Conservation (phyloP, 768 basidiomycete genomes). For the Tylopilus rubrobrunneus region DNA sequence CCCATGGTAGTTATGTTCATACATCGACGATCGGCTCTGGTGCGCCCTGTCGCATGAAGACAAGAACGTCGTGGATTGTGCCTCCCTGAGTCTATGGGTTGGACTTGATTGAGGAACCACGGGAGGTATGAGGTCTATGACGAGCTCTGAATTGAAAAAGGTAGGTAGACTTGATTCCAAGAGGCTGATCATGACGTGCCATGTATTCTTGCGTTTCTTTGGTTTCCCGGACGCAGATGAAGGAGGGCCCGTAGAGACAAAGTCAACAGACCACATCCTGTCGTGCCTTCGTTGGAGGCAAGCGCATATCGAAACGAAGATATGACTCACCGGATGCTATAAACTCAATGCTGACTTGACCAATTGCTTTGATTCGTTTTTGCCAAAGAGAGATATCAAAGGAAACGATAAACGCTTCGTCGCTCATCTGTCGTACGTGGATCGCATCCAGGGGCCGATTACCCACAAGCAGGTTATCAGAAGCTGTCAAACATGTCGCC, state of each 20-base stretch:
- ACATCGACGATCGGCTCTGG: background rate
- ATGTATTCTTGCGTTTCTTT: slow-evolving; percentile 6
- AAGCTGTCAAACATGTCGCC: slow-evolving; percentile 15
- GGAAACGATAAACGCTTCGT: slow-evolving; percentile 47
- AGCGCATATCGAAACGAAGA: background rate
- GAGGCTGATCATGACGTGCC: slow-evolving; percentile 43
- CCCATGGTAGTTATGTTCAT: background rate
- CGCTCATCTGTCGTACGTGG: slow-evolving; percentile 39
- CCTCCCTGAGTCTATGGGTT: background rate
- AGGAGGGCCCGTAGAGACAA: slow-evolving; percentile 14
- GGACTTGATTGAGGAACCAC: background rate
- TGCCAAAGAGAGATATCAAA: slow-evolving; percentile 60
- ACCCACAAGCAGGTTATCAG: slow-evolving; percentile 44
- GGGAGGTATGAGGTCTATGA: slow-evolving; percentile 7
- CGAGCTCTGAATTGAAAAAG: slow-evolving; percentile 12
- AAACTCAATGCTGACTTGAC: slow-evolving; percentile 58
- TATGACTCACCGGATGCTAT: slow-evolving; percentile 40
- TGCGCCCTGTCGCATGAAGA: background rate
- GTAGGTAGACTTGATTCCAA: slow-evolving; percentile 18
- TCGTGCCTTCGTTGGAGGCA: background rate
- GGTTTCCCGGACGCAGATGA: slow-evolving; percentile 5
- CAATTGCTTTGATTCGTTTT: slow-evolving; percentile 63
- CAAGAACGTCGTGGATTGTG: slow-evolving; percentile 1
- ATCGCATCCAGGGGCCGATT: slow-evolving; percentile 49
- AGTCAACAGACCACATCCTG: slow-evolving; percentile 25